Evolutionary conservation across 352 stramenopile genomes (phyloP), one percentile per base, ranked within the genome.

Genomic region (Phytophthora palmivora): DNA sequence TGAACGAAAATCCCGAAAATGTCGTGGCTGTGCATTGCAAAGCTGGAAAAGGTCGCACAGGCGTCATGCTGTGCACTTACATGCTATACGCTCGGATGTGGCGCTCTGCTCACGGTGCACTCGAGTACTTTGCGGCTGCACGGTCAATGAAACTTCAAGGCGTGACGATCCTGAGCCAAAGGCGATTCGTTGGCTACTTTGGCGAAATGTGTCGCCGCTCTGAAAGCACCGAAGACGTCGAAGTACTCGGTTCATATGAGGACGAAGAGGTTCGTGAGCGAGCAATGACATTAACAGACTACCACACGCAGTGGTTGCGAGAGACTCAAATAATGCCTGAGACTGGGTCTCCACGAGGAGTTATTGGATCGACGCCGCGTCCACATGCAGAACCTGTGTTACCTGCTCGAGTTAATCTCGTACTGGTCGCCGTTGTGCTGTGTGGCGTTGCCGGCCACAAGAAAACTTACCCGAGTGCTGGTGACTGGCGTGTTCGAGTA

Each of bases 1-100:
- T 94, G 9, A 32, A 67, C 14, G 45, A 59, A 2, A 55, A 95
- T 60, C 69, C 79, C 2, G 67, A 88, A 11, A 92, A 96, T 59
- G 76, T 97, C n/a, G 87, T 80, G 0, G 89, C 85, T 18, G 85
- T 97, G 51, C 91, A 97, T 58, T 97, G 91, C 74, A 97, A 97
- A 67, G 91, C 90, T 32, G 90, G 90, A 30, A 92, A 92, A 70
- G 91, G 91, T n/a, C 82, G 91, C 42, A 96, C 91, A 14, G 91
- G 91, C 10, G 83, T 97, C 48, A 96, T 97, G 84, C 83, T 95
- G 48, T 91, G 78, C 59, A 80, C 72, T 10, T 93, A 91, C 61
- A 58, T 95, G 55, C 47, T 94, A 11, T 93, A 92, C 65, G 73
- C 76, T 18, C 67, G 84, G 19, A 63, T 69, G 34, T 96, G 82